Evolutionary conservation across 2,329 filamentous ascomycete genomes (phyloP).

Genomic region (Penicillium sp.): DNA sequence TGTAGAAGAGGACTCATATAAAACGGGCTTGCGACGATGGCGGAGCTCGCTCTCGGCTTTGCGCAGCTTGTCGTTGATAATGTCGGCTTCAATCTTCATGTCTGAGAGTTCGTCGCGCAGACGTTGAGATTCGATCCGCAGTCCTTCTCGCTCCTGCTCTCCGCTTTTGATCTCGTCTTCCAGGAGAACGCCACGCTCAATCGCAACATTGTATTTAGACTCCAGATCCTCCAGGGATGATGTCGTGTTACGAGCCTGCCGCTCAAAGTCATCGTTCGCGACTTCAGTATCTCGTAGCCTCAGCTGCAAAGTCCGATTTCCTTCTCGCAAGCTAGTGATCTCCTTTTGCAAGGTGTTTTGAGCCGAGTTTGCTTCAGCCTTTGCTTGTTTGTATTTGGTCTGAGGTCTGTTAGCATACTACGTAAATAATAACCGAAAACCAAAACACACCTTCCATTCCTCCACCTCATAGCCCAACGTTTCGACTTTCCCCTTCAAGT

Average conservation of each 20-base stretch:
- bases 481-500: slow-evolving; percentile 83
- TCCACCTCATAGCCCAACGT: slow-evolving; percentile 82
- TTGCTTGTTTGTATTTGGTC: slow-evolving; percentile 95
- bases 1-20: slow-evolving; percentile 46
- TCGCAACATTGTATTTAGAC: slow-evolving; percentile 91
- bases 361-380: slow-evolving; percentile 76
- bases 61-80: slow-evolving; percentile 88
- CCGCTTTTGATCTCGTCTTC: slow-evolving; percentile 90
- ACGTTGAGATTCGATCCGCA: slow-evolving; percentile 87
- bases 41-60: slow-evolving; percentile 57
- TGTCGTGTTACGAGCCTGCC: slow-evolving; percentile 90
- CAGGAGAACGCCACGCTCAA: slow-evolving; percentile 86
- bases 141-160: slow-evolving; percentile 82
- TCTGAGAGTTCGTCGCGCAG: slow-evolving; percentile 88
- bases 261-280: slow-evolving; percentile 96
- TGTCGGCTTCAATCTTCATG: slow-evolving; percentile 90
- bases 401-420: slow-evolving; percentile 34
- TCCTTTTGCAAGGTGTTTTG: slow-evolving; percentile 91
- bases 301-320: slow-evolving; percentile 75
- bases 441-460: slow-evolving; percentile 85
- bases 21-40: slow-evolving; percentile 49
- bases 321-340: slow-evolving; percentile 83
- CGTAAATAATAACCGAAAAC: not conserved
- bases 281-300: slow-evolving; percentile 93
- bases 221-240: slow-evolving; percentile 96